Evolutionary conservation across 225 moss, liverwort and hornwort species (phyloP).

Genomic region (Bryoerythrophyllum caledonicum): DNA sequence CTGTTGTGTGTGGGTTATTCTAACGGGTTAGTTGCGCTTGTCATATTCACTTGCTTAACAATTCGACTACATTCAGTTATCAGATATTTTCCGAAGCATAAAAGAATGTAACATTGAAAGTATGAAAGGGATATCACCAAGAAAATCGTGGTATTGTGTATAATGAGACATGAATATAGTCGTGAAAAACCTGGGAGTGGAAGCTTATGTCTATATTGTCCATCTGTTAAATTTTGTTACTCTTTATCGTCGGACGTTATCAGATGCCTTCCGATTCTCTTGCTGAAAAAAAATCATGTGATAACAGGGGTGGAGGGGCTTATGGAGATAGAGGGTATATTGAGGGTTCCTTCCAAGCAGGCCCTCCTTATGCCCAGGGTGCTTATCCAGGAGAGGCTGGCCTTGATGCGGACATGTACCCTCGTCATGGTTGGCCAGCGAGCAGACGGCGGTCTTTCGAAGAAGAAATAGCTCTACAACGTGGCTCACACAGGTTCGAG

Average conservation of each 20-base stretch:
- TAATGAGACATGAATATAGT: slow-evolving; percentile 13
- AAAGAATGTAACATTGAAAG: slow-evolving; percentile 17
- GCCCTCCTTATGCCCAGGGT: slow-evolving; percentile 57
- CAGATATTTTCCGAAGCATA: slow-evolving; percentile 18
- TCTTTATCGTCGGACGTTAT: neutral
- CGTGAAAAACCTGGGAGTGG: slow-evolving; percentile 12
- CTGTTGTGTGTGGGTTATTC: slow-evolving; percentile 60
- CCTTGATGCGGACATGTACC: slow-evolving; percentile 68
- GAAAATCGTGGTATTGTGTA: slow-evolving; percentile 16
- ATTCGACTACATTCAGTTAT: slow-evolving; percentile 15
- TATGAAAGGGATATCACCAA: slow-evolving; percentile 13
- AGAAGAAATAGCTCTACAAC: slow-evolving; percentile 76
- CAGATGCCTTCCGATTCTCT: neutral
- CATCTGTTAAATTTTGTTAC: slow-evolving; percentile 15
- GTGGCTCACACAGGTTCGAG: slow-evolving; percentile 78
- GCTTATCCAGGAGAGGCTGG: slow-evolving; percentile 66
- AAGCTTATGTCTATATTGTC: slow-evolving; percentile 14
- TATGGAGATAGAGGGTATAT: slow-evolving; percentile 83
- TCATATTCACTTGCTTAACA: slow-evolving; percentile 32
- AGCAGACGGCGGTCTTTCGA: slow-evolving; percentile 80
- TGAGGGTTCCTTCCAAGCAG: slow-evolving; percentile 69
- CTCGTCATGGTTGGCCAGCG: slow-evolving; percentile 78
- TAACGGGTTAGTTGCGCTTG: slow-evolving; percentile 59
- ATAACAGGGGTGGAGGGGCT: slow-evolving; percentile 81
- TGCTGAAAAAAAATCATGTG: slow-evolving; percentile 34